phyloP scores from a whole-genome alignment of 495 filamentous ascomycete genomes.

The Aspergillus leporis region DNA sequence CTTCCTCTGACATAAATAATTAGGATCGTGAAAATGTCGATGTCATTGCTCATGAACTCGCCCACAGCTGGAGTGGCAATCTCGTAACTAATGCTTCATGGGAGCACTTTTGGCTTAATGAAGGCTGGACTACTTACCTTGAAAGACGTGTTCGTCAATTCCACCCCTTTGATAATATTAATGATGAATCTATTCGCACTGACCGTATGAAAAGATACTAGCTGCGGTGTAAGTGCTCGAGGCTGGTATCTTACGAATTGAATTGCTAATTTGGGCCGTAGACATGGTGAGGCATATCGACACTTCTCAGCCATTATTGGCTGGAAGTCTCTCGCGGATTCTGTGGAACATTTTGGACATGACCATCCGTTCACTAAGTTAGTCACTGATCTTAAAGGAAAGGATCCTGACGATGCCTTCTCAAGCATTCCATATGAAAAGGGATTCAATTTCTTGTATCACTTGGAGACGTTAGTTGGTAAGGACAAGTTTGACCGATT shows the following conservation, averaged over 20 bases:
- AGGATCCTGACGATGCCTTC: conserved; percentile 95
- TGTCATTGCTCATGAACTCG: conserved; percentile 93
- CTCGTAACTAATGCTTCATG: conserved; percentile 86
- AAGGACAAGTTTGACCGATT: conserved; percentile 86
- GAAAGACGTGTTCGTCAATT: conserved; percentile 65
- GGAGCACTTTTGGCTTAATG: conserved; percentile 98
- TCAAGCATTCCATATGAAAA: conserved; percentile 77
- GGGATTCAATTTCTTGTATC: conserved; percentile 77
- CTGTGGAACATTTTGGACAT: conserved; percentile 71
- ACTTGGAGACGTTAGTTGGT: conserved; percentile 83
- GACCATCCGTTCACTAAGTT: conserved; percentile 93
- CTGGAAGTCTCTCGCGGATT: conserved; percentile 65
- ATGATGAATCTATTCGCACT: conserved; percentile 2
- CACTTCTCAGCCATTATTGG: conserved; percentile 89
- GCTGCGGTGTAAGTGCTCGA: conserved; percentile 26
- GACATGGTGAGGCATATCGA: conserved; percentile 78
- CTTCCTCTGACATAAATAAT: neutral
- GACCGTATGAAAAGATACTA: conserved; percentile 22
- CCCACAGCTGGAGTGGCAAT: conserved; percentile 93
- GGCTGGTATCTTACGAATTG: neutral
- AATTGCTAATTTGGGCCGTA: conserved; percentile 20
- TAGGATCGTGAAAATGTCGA: conserved; percentile 88
- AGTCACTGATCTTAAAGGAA: conserved; percentile 78
- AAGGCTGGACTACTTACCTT: conserved; percentile 93
- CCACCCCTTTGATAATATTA: neutral